Evolutionary conservation across 2,329 filamentous ascomycete genomes (phyloP).

Genomic region (Ceratocystis albifundus): DNA sequence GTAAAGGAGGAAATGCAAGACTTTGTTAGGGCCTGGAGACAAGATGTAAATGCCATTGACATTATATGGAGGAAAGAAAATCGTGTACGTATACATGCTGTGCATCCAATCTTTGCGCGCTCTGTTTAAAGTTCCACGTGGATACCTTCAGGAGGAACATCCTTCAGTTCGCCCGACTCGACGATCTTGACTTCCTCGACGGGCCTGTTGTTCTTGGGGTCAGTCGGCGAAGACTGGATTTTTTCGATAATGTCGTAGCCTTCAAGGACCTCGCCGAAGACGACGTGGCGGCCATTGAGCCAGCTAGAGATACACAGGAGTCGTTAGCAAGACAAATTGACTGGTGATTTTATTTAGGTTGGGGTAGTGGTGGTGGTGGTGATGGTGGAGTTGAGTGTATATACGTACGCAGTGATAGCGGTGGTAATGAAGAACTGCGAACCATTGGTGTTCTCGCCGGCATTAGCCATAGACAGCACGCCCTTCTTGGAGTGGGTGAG

Average conservation of each 20-base stretch:
- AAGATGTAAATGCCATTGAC: neutral
- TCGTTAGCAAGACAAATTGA: neutral
- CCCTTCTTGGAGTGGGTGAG: slow-evolving; percentile 82
- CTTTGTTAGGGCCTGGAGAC: neutral
- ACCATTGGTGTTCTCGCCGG: slow-evolving; percentile 75
- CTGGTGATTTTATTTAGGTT: neutral
- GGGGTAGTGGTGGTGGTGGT: too few relatives aligned
- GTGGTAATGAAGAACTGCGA: slow-evolving; percentile 90
- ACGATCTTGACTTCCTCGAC: slow-evolving; percentile 58
- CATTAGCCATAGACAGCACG: slow-evolving; percentile 74
- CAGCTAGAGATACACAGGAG: slow-evolving; percentile 40
- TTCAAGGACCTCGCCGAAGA: slow-evolving; percentile 81
- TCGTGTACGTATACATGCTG: neutral
- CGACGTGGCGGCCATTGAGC: slow-evolving; percentile 75
- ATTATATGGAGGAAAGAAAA: neutral
- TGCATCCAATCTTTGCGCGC: slow-evolving; percentile 8
- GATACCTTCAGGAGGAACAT: slow-evolving; percentile 83
- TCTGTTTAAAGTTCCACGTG: slow-evolving; percentile 66
- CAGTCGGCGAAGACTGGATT: slow-evolving; percentile 62
- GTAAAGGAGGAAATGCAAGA: neutral
- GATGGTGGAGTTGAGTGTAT: too few relatives aligned
- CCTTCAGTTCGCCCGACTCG: slow-evolving; percentile 67
- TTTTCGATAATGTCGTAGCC: slow-evolving; percentile 69
- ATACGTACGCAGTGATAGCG: slow-evolving; percentile 58
- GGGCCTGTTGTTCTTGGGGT: slow-evolving; percentile 53